phyloP scores from a whole-genome alignment of 2,329 filamentous ascomycete species.

The Fusarium paranaense region DNA sequence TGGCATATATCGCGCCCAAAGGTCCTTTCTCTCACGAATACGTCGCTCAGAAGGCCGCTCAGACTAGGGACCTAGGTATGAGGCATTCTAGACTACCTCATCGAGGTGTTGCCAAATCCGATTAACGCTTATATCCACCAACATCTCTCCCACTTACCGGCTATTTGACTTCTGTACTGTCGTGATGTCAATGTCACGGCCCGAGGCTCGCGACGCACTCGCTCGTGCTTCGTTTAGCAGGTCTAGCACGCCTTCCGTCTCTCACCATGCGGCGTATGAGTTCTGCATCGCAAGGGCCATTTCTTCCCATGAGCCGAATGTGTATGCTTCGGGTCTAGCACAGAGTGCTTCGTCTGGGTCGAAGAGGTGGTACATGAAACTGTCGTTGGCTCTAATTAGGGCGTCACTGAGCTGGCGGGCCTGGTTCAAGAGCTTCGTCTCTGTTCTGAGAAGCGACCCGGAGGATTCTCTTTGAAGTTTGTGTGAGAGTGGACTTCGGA shows the following conservation, averaged over 20 bases:
- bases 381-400: not conserved
- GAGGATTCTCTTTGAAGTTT: not conserved
- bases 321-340: not conserved
- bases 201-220: not conserved
- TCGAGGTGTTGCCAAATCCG: constrained; percentile 10
- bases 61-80: constrained; percentile 8
- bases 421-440: not conserved
- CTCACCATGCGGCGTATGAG: constrained; percentile 8
- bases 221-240: not conserved
- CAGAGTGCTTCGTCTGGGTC: constrained; percentile 1
- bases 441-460: not conserved
- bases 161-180: no score
- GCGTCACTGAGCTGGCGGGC: not conserved
- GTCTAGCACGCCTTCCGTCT: constrained; percentile 3
- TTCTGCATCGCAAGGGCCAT: not conserved
- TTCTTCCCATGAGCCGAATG: not conserved
- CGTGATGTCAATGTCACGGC: not conserved
- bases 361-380: constrained; percentile 4
- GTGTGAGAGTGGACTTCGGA: constrained; percentile 8
- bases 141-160: not conserved
- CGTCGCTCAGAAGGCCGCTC: constrained; percentile 11
- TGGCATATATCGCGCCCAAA: no score
- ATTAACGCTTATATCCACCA: not conserved
- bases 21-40: not conserved
- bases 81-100: constrained; percentile 3